Percentiles rank a stretch among this genome's conserved stretches.
phyloP scores from a whole-genome alignment of 345 rosid genomes.

The Bruguiera gymnorhiza region DNA sequence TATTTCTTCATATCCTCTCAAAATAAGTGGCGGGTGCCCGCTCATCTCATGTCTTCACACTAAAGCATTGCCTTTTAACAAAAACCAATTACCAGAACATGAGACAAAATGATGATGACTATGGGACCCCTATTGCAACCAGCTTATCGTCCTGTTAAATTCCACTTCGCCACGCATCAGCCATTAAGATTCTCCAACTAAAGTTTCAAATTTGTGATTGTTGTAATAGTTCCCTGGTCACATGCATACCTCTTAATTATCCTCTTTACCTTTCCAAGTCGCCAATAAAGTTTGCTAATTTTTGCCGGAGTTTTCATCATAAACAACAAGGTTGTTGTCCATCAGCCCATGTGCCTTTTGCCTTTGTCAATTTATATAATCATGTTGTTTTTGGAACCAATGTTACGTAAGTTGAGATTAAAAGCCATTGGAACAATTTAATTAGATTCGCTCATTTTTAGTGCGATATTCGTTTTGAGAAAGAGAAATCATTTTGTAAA shows the following conservation, averaged over 20 bases:
- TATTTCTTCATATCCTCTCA: slow-evolving; percentile 20
- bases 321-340: slow-evolving; percentile 21
- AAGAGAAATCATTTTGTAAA: too few species aligned
- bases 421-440: neutral
- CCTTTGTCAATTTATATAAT: neutral
- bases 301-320: slow-evolving; percentile 11
- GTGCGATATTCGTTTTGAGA: too few species aligned
- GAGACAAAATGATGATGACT: slow-evolving; percentile 44
- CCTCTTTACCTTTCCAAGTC: slow-evolving; percentile 26
- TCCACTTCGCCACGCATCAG: slow-evolving; percentile 14
- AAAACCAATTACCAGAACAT: slow-evolving; percentile 34
- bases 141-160: slow-evolving; percentile 20
- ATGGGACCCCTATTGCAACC: slow-evolving; percentile 33
- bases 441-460: too few species aligned
- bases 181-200: slow-evolving; percentile 10
- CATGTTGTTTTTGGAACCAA: neutral
- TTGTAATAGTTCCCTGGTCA: slow-evolving; percentile 19
- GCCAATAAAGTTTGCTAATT: slow-evolving; percentile 17
- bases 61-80: slow-evolving; percentile 35
- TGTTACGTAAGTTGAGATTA: neutral
- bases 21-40: slow-evolving; percentile 14
- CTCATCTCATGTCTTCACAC: slow-evolving; percentile 14
- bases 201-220: slow-evolving; percentile 35
- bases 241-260: slow-evolving; percentile 16
- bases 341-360: slow-evolving; percentile 8